Evolutionary conservation across 352 stramenopile species (phyloP).

Genomic region (Elongisporangium senticosum): DNA sequence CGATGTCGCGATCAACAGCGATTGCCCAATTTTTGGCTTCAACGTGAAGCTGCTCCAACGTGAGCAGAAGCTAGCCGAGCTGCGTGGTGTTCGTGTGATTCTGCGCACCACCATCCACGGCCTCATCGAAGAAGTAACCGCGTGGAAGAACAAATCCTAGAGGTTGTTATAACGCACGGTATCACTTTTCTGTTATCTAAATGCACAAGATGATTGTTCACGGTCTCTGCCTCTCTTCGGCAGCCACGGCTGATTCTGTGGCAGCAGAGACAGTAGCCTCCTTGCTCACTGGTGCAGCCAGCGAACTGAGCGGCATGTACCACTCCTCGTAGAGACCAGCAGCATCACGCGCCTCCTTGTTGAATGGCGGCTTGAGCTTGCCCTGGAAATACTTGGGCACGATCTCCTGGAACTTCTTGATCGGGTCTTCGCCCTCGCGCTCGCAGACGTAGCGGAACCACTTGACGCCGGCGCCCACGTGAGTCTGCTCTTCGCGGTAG

Average conservation of each 20-base stretch:
- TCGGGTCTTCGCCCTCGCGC: conserved; percentile 20
- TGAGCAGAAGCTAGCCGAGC: conserved; percentile 47
- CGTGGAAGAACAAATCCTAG: conserved; percentile 5
- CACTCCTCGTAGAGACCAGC: conserved; percentile 42
- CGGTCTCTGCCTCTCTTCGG: no score
- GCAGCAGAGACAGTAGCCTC: not conserved
- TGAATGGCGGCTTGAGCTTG: conserved; percentile 50
- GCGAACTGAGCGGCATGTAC: conserved; percentile 32
- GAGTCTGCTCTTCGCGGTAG: conserved; percentile 43
- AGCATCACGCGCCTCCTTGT: conserved; percentile 37
- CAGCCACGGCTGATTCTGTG: no score
- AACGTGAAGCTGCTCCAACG: conserved; percentile 67
- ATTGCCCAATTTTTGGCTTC: conserved; percentile 83
- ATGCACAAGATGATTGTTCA: no score
- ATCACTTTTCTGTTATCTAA: no score
- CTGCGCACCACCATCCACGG: conserved; percentile 68
- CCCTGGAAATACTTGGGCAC: conserved; percentile 46
- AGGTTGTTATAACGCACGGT: no score
- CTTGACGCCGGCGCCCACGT: conserved; percentile 31
- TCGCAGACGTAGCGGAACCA: conserved; percentile 42
- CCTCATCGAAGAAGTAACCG: conserved; percentile 68
- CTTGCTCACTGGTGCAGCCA: not conserved
- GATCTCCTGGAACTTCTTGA: conserved; percentile 41
- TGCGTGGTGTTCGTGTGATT: conserved; percentile 59
- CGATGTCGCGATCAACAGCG: conserved; percentile 70